Evolutionary conservation across 805 yeast species (phyloP).

Genomic region (Aciculoconidium aculeatum): DNA sequence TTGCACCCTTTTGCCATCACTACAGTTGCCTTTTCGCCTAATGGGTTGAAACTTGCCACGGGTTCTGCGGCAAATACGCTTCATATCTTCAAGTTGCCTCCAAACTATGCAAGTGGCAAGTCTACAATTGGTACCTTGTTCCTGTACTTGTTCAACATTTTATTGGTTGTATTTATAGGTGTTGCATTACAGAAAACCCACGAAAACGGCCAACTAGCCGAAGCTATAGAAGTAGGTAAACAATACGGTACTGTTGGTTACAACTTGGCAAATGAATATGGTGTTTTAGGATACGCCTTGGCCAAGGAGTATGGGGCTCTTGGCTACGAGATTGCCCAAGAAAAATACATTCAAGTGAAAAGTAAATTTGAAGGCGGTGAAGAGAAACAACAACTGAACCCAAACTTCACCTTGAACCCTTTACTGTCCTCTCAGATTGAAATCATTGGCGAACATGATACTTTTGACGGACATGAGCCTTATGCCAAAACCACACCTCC

Average conservation of each 20-base stretch:
- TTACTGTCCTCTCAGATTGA: slow-evolving; percentile 6
- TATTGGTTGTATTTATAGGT: slow-evolving; percentile 27
- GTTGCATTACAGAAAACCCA: slow-evolving; percentile 28
- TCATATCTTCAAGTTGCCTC: slow-evolving; percentile 56
- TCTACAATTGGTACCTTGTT: slow-evolving; percentile 31
- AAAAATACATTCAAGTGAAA: slow-evolving; percentile 20
- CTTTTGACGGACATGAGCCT: too few relatives aligned
- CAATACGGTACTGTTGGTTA: slow-evolving; percentile 14
- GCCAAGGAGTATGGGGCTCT: slow-evolving; percentile 19
- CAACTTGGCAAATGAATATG: slow-evolving; percentile 14
- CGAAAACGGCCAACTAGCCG: slow-evolving; percentile 30
- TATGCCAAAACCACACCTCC: too few relatives aligned
- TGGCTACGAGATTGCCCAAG: slow-evolving; percentile 22
- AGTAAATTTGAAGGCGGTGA: slow-evolving; percentile 16
- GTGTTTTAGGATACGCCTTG: slow-evolving; percentile 6
- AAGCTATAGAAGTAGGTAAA: slow-evolving; percentile 13
- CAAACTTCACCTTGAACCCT: slow-evolving; percentile 18
- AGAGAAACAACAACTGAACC: slow-evolving; percentile 12
- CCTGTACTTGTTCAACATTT: slow-evolving; percentile 28
- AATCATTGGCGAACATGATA: slow-evolving; percentile 3
- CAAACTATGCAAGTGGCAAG: slow-evolving; percentile 36
- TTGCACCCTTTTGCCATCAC: slow-evolving; percentile 81
- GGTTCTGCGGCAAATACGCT: slow-evolving; percentile 75
- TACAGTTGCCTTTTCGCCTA: slow-evolving; percentile 59
- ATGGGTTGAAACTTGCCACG: slow-evolving; percentile 61